Conservation (phyloP, 305 asterid genomes). For the Solanum hybrid region DNA sequence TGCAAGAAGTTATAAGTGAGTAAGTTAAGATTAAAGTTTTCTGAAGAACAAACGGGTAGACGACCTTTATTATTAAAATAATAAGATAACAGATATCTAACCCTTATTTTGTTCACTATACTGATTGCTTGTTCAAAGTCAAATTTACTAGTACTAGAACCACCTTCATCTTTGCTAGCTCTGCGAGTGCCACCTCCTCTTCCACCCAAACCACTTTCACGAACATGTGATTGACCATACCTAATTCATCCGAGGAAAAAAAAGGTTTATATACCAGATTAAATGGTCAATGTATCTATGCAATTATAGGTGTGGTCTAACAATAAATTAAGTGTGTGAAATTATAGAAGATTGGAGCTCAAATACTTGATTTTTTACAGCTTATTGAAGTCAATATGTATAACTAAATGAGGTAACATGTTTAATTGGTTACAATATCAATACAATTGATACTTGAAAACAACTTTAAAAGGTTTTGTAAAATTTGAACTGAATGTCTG, state of each 20-base stretch:
- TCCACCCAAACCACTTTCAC: background rate
- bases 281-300: background rate
- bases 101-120: conserved; percentile 93
- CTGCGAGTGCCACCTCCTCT: background rate
- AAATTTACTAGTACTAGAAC: background rate
- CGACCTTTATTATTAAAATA: background rate
- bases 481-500: background rate
- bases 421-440: background rate
- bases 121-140: conserved; percentile 35
- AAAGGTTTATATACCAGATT: background rate
- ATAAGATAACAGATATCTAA: conserved; percentile 4
- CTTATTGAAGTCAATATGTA: background rate
- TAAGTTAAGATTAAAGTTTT: background rate
- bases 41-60: background rate
- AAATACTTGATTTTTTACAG: background rate
- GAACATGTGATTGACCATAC: background rate
- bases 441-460: background rate
- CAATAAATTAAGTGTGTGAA: background rate
- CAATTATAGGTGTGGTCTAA: background rate
- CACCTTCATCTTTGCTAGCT: background rate
- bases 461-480: background rate
- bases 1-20: conserved; percentile 21
- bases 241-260: background rate
- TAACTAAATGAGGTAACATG: background rate
- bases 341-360: background rate